Evolutionary conservation across 2,329 filamentous ascomycete species (phyloP).

Genomic region (Dichotomopilus funicola): DNA sequence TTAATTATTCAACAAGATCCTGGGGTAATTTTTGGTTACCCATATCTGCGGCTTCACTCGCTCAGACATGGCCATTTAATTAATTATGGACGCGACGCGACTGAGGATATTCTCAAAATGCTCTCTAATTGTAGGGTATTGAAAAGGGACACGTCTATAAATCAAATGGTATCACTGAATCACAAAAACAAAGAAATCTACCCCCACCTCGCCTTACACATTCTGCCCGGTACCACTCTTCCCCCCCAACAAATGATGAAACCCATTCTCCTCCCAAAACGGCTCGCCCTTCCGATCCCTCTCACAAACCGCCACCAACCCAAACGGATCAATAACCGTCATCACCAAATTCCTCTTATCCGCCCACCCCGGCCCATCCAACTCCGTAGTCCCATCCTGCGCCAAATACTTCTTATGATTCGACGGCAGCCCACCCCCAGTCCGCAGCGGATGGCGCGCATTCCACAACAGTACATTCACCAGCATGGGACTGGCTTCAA

Average conservation of each 20-base stretch:
- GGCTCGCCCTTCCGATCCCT: constrained; percentile 16
- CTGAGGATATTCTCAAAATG: too few relatives aligned
- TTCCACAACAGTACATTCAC: constrained; percentile 45
- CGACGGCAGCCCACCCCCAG: constrained; percentile 34
- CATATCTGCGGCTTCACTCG: too few relatives aligned
- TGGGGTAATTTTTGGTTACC: too few relatives aligned
- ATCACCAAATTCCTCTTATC: constrained; percentile 40
- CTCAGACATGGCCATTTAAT: too few relatives aligned
- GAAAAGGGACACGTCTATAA: background rate
- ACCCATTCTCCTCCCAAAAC: constrained; percentile 26
- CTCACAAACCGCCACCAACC: constrained; percentile 18
- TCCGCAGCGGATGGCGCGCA: constrained; percentile 43
- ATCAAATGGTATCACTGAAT: background rate
- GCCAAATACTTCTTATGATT: constrained; percentile 45
- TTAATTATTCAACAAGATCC: too few relatives aligned
- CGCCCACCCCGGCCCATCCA: constrained; percentile 42
- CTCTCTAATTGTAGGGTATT: too few relatives aligned
- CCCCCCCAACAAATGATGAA: background rate
- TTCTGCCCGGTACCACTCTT: background rate
- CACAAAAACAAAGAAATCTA: background rate
- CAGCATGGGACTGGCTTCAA: constrained; percentile 49
- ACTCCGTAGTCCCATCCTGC: constrained; percentile 42
- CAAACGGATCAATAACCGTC: constrained; percentile 34
- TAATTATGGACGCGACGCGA: too few relatives aligned
- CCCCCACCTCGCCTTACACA: background rate